These are phyloP conservation scores for Dichotomocladium elegans DNA, from an alignment of 371 early-diverging fungal genomes.

Conservation along the genomic window DNA sequence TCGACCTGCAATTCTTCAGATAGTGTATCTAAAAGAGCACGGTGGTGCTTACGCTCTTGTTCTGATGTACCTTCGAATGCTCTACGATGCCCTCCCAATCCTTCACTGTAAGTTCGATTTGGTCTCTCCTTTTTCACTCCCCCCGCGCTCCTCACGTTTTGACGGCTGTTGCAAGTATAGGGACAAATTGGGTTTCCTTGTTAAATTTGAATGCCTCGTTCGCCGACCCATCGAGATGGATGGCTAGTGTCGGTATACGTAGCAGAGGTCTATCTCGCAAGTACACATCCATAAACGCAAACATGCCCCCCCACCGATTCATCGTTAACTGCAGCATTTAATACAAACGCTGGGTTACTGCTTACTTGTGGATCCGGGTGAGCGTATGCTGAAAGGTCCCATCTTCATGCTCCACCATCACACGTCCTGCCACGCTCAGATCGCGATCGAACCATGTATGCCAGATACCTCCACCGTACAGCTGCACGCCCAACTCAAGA, in stretches of 20 bases:
- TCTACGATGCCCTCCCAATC: too few relatives aligned
- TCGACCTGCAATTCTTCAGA: conserved; percentile 70
- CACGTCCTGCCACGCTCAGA: conserved; percentile 92
- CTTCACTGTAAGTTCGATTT: too few relatives aligned
- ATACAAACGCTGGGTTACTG: too few relatives aligned
- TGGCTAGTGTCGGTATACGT: conserved; percentile 93
- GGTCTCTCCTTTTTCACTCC: background rate
- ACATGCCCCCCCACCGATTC: too few relatives aligned
- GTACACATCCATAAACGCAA: too few relatives aligned
- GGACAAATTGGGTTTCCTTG: conserved; percentile 89
- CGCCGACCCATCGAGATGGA: conserved; percentile 87
- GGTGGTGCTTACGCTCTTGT: conserved; percentile 63
- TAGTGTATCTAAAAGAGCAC: conserved; percentile 68
- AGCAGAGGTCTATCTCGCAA: conserved; percentile 83
- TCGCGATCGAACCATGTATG: conserved; percentile 99
- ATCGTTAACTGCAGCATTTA: background rate
- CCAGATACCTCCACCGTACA: conserved; percentile 94
- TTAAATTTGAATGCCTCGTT: conserved; percentile 83
- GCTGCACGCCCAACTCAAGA: conserved; percentile 85
- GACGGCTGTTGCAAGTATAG: conserved; percentile 74
- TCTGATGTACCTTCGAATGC: background rate
- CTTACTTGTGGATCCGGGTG: too few relatives aligned
- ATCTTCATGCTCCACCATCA: conserved; percentile 74
- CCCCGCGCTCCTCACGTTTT: background rate
- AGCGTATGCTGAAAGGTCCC: conserved; percentile 70